A percentile compares a stretch with the other conserved stretches of the same genome.
These are phyloP conservation scores for Diaporthe ilicicola DNA, from an alignment of 2,329 filamentous ascomycete species.

Conservation along the genomic window DNA sequence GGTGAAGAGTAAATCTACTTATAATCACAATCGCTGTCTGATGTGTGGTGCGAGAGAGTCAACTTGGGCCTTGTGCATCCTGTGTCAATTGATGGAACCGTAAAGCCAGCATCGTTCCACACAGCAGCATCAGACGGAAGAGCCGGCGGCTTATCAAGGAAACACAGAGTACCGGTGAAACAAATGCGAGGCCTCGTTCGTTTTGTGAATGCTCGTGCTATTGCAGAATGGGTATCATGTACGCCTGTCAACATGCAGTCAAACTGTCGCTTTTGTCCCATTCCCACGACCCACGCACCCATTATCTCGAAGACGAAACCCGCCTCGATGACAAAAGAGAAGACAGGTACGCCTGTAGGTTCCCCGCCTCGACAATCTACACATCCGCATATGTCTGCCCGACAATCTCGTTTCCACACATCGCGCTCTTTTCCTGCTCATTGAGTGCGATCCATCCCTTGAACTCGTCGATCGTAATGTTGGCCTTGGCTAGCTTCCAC, in stretches of 20 bases:
- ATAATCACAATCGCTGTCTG: too few species aligned
- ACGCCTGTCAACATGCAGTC: slow-evolving; percentile 18
- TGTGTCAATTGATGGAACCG: too few species aligned
- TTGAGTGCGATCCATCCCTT: slow-evolving; percentile 38
- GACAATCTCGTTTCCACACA: slow-evolving; percentile 41
- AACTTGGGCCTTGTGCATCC: too few species aligned
- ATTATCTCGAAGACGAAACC: neutral
- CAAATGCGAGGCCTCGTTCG: neutral
- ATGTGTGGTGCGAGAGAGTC: too few species aligned
- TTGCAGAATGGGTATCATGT: slow-evolving; percentile 21
- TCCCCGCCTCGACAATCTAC: slow-evolving; percentile 18
- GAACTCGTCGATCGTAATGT: slow-evolving; percentile 42
- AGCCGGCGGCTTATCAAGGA: accelerated
- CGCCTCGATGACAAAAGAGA: neutral
- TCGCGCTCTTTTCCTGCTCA: slow-evolving; percentile 39
- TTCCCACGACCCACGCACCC: neutral
- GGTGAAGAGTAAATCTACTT: too few species aligned
- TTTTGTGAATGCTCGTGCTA: slow-evolving; percentile 1
- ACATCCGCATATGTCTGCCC: slow-evolving; percentile 42
- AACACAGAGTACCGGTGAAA: neutral
- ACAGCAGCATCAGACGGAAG: too few species aligned
- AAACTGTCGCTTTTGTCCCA: slow-evolving; percentile 1
- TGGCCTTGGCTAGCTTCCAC: slow-evolving; percentile 34
- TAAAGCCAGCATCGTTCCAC: neutral
- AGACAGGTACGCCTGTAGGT: neutral